These are phyloP conservation scores for Starmerella scarabaei DNA, from an alignment of 805 yeast species.

Conservation along the genomic window DNA sequence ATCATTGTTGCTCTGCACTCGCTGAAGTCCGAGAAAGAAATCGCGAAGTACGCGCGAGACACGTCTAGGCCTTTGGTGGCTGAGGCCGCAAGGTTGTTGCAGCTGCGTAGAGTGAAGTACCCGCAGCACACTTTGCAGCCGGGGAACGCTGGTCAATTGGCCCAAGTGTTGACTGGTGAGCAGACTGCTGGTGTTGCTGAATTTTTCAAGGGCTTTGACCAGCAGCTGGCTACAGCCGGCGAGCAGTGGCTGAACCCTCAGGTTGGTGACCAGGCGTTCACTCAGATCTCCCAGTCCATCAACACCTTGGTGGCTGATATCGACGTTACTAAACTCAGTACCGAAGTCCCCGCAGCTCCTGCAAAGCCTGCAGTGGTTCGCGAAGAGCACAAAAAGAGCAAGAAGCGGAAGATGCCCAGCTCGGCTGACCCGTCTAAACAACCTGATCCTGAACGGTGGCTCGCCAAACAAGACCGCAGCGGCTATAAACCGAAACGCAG, in stretches of 20 bases:
- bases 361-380: not conserved
- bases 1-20: conserved; percentile 6
- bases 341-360: not conserved
- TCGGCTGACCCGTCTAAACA: conserved; percentile 29
- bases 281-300: conserved; percentile 1
- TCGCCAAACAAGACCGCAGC: conserved; percentile 75
- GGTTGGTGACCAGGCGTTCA: not conserved
- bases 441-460: conserved; percentile 75
- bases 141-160: conserved; percentile 5
- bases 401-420: conserved; percentile 30
- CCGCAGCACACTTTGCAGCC: not conserved
- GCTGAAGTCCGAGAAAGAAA: not conserved
- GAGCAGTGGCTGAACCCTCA: not conserved
- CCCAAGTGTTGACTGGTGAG: conserved; percentile 3
- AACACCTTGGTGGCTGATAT: conserved; percentile 18
- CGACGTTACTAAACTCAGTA: conserved; percentile 17
- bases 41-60: conserved; percentile 3
- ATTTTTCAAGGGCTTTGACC: conserved; percentile 8
- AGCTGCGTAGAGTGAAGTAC: not conserved
- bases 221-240: conserved; percentile 10
- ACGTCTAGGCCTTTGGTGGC: not conserved
- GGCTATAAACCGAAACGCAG: conserved; percentile 68
- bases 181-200: not conserved
- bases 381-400: conserved; percentile 22
- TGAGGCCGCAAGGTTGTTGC: conserved; percentile 1